Evolutionary conservation across 148 eudicot species (phyloP).

Genomic region (Camellia japonica): DNA sequence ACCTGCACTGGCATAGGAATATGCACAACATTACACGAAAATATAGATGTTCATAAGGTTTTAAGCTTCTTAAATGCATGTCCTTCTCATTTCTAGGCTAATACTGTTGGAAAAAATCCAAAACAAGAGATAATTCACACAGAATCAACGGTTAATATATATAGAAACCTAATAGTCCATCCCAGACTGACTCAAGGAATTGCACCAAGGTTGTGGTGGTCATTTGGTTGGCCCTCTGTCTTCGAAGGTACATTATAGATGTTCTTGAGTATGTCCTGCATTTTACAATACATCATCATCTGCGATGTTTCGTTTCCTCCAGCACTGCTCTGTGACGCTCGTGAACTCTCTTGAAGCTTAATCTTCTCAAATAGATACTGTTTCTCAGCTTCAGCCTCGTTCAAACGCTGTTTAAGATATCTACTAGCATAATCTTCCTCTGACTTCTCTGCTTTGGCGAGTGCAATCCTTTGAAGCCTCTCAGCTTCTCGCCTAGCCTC

Average conservation of each 20-base stretch:
- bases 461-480: conserved; percentile 51
- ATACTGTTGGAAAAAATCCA: not conserved
- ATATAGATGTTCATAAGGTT: not conserved
- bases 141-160: not conserved
- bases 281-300: conserved; percentile 46
- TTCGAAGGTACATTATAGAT: conserved; percentile 35
- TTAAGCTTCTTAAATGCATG: not conserved
- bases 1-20: not conserved
- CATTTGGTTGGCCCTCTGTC: conserved; percentile 35
- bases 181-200: conserved; percentile 24
- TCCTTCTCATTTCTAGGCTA: not conserved
- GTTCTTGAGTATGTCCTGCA: conserved; percentile 53
- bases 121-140: not conserved
- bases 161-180: not conserved
- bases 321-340: conserved; percentile 39
- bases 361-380: conserved; percentile 58
- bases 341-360: conserved; percentile 58
- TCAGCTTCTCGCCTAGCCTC: conserved; percentile 73
- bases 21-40: not conserved
- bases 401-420: conserved; percentile 53
- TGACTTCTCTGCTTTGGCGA: conserved; percentile 52
- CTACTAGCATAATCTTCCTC: conserved; percentile 64
- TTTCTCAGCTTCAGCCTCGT: conserved; percentile 72
- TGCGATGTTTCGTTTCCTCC: conserved; percentile 38
- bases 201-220: conserved; percentile 23